Evolutionary conservation across 768 basidiomycete genomes (phyloP).

Genomic region (Gautieria morchelliformis): DNA sequence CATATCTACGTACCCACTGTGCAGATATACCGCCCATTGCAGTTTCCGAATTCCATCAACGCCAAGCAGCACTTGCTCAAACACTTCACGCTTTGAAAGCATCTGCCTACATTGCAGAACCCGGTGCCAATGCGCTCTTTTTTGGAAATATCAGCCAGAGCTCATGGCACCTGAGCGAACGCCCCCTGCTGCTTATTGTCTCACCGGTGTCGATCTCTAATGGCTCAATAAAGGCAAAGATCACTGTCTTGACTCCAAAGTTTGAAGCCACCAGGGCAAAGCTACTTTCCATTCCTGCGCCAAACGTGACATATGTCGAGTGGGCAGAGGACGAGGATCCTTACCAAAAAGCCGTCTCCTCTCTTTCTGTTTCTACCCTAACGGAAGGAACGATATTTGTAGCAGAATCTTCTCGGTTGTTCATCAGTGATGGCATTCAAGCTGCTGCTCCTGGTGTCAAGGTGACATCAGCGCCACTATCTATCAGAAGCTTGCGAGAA

Average conservation of each 20-base stretch:
- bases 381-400: slow-evolving; percentile 39
- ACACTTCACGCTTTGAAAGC: slow-evolving; percentile 40
- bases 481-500: slow-evolving; percentile 56
- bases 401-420: slow-evolving; percentile 50
- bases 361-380: slow-evolving; percentile 19
- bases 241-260: slow-evolving; percentile 62
- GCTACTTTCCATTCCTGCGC: slow-evolving; percentile 42
- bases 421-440: slow-evolving; percentile 55
- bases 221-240: slow-evolving; percentile 26
- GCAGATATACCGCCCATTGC: slow-evolving; percentile 38
- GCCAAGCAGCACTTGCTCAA: slow-evolving; percentile 47
- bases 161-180: slow-evolving; percentile 67
- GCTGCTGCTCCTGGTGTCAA: slow-evolving; percentile 26
- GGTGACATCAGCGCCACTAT: slow-evolving; percentile 42
- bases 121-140: slow-evolving; percentile 61
- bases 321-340: slow-evolving; percentile 60
- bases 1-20: slow-evolving; percentile 31
- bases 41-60: slow-evolving; percentile 33
- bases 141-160: slow-evolving; percentile 59
- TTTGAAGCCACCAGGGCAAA: slow-evolving; percentile 71
- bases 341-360: slow-evolving; percentile 38
- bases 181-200: slow-evolving; percentile 65
- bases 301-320: slow-evolving; percentile 25
- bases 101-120: slow-evolving; percentile 70
- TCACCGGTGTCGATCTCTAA: slow-evolving; percentile 22